These are phyloP conservation scores for Pichia occidentalis DNA, from an alignment of 805 yeast species.

Conservation along the genomic window DNA sequence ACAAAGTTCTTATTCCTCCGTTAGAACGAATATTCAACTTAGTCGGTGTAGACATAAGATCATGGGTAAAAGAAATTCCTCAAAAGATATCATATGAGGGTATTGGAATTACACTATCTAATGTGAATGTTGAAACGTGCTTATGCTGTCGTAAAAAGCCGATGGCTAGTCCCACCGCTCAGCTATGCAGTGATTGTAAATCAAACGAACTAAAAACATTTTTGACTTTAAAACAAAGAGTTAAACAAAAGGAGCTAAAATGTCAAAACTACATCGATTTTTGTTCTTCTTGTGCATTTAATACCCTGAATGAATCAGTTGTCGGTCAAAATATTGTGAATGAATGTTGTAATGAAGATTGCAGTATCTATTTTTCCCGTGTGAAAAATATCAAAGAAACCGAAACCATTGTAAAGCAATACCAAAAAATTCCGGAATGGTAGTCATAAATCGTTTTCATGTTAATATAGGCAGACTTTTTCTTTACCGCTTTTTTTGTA, in stretches of 20 bases:
- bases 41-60: slow-evolving; percentile 70
- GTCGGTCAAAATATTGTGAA: slow-evolving; percentile 23
- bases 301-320: slow-evolving; percentile 27
- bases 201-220: slow-evolving; percentile 33
- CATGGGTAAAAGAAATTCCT: slow-evolving; percentile 75
- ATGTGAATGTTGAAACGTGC: slow-evolving; percentile 27
- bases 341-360: slow-evolving; percentile 56
- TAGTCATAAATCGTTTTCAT: too few relatives aligned
- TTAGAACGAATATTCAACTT: slow-evolving; percentile 75
- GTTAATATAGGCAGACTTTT: background rate
- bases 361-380: slow-evolving; percentile 54
- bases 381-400: slow-evolving; percentile 35
- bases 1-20: slow-evolving; percentile 82
- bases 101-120: slow-evolving; percentile 14
- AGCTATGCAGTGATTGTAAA: slow-evolving; percentile 32
- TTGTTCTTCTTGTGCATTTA: slow-evolving; percentile 30
- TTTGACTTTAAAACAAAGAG: slow-evolving; percentile 25
- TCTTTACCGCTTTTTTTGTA: background rate
- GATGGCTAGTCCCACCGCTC: background rate
- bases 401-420: slow-evolving; percentile 5
- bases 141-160: slow-evolving; percentile 23
- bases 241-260: slow-evolving; percentile 25
- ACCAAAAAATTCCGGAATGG: slow-evolving; percentile 21
- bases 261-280: slow-evolving; percentile 21
- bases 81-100: slow-evolving; percentile 19